Evolutionary conservation across 345 rosid species (phyloP), one percentile per base, ranked within the genome.

Genomic region (Passiflora organensis): DNA sequence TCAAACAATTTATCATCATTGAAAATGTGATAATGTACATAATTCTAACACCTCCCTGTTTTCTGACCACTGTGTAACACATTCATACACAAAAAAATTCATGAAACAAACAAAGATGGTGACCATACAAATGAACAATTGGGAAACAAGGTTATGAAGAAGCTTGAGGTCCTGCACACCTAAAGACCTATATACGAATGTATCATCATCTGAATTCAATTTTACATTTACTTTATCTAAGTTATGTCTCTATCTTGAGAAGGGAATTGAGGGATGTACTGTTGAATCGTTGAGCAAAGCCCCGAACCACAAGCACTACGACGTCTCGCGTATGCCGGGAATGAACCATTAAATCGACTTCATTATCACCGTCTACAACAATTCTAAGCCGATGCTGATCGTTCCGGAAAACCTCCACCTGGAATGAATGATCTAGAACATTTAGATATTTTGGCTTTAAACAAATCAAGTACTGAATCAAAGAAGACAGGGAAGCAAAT

Each of bases 221-320:
- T n/a, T 37, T 32, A 51, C 68, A 43, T 56, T 23, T 3, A 16
- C 51, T 32, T 56, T 10, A 48, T 11, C 43, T 24, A 44, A 49
- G 19, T 69, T 70, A 78, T 56, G 84, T 71, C 59, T 78, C 95
- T 57, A 84, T 86, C 69, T 86, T 93, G 41, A 93, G 96, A 14
- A 88, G 91, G 25, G 95, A 81, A 75, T 88, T 86, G 71, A 93
- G 94, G 50, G 99, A 93, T 43, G 95, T 93, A 74, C 96, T 91
- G 60, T 91, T 91, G 73, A 91, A 91, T 25, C 90, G 74, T 71
- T 88, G 98, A 23, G 96, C 98, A 66, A 91, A 76, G 58, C 96
- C 95, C 11, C 95, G 89, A 39, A 88, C 84, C 43, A 82, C 90
- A 32, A 88, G 96, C 38, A 82, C 95, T 14, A 81, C 69, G 21